Evolutionary conservation across 768 basidiomycete species (phyloP).

Genomic region (Leccinellum luteum): DNA sequence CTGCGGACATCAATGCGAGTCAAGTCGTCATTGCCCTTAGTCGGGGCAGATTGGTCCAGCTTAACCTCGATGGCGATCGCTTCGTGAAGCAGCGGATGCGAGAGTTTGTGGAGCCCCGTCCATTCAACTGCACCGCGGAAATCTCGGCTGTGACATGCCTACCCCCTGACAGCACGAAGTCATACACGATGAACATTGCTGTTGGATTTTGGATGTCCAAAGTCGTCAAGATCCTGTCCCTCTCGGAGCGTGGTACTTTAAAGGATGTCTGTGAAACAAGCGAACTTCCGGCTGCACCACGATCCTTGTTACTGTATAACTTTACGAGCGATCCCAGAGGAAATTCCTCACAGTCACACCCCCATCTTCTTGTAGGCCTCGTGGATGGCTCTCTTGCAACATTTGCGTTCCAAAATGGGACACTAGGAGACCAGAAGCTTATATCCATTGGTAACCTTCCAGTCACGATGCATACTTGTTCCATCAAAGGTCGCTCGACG

Average conservation of each 20-base stretch:
- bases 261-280: constrained; percentile 25
- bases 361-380: constrained; percentile 69
- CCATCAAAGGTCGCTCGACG: constrained; percentile 48
- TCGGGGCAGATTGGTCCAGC: constrained; percentile 48
- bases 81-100: constrained; percentile 28
- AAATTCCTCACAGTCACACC: constrained; percentile 40
- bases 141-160: constrained; percentile 70
- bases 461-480: constrained; percentile 55
- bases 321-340: constrained; percentile 46
- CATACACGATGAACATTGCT: constrained; percentile 48
- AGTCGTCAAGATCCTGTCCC: constrained; percentile 52
- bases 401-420: constrained; percentile 44
- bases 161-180: constrained; percentile 47
- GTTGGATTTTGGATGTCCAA: constrained; percentile 81
- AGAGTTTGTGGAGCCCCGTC: constrained; percentile 23
- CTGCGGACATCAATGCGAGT: constrained; percentile 65
- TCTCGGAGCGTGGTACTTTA: constrained; percentile 22
- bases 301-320: constrained; percentile 50
- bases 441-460: constrained; percentile 67
- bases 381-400: constrained; percentile 70
- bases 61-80: constrained; percentile 45
- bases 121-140: constrained; percentile 37
- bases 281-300: constrained; percentile 42
- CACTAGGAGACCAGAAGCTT: constrained; percentile 50
- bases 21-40: constrained; percentile 63